A percentile compares a stretch with the other conserved stretches of the same genome.
Conservation (phyloP, 2,329 filamentous ascomycete genomes). For the Tolypocladium sp. region DNA sequence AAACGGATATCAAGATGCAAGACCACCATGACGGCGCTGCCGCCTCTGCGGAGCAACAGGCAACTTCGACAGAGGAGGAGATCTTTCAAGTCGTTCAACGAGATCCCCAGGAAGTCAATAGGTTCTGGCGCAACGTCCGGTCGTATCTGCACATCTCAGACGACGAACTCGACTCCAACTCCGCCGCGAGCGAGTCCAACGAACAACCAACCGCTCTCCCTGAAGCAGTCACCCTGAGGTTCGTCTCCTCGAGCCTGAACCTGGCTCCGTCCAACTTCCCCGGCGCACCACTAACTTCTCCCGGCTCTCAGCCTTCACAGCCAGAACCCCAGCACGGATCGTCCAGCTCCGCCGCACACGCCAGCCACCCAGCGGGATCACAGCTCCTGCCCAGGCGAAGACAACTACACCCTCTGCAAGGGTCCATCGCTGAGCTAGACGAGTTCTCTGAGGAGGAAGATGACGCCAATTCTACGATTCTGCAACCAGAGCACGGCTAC, state of each 20-base stretch:
- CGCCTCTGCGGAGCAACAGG: not conserved
- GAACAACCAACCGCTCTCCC: not conserved
- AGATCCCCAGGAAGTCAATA: conserved; percentile 14
- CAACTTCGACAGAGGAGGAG: no score
- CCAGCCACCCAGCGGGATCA: not conserved
- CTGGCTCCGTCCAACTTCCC: no score
- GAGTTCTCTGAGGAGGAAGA: not conserved
- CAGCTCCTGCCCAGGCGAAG: not conserved
- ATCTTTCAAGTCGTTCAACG: not conserved
- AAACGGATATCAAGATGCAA: not conserved
- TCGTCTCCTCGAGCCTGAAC: not conserved
- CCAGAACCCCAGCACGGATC: not conserved
- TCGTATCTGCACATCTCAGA: conserved; percentile 18
- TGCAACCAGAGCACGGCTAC: not conserved
- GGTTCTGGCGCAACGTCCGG: conserved; percentile 22
- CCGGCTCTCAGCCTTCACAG: not conserved
- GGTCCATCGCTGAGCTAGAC: not conserved
- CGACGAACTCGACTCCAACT: conserved; percentile 14
- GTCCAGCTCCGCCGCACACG: not conserved
- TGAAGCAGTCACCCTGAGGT: not conserved
- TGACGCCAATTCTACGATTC: not conserved
- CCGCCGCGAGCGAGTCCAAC: not conserved
- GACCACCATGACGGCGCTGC: not conserved
- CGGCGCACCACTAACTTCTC: not conserved
- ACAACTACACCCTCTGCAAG: not conserved